Conservation (phyloP, 2,329 filamentous ascomycete species). For the Allantophomopsis cytisporea region DNA sequence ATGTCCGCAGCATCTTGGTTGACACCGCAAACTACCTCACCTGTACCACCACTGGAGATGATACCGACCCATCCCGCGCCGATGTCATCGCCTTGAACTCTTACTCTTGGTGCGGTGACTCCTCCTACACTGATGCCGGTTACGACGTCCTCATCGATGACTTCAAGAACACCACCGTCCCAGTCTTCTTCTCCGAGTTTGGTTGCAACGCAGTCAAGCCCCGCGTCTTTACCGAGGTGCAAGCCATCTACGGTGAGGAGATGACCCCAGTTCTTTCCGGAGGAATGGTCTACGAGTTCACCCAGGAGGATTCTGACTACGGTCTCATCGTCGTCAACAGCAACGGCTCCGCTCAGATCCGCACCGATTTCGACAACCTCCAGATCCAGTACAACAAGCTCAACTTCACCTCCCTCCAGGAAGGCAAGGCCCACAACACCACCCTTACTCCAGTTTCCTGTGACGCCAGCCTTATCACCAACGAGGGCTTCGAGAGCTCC, state of each 20-base stretch:
- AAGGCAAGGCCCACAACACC: constrained; percentile 41
- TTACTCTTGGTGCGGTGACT: constrained; percentile 59
- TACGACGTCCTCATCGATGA: constrained; percentile 50
- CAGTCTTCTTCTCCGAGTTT: constrained; percentile 72
- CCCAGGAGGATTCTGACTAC: constrained; percentile 53
- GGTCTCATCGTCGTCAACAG: constrained; percentile 49
- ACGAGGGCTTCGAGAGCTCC: constrained; percentile 57
- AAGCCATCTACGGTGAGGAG: constrained; percentile 53
- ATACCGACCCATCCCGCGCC: constrained; percentile 45
- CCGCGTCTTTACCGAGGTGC: constrained; percentile 65
- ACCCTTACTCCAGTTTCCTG: constrained; percentile 49
- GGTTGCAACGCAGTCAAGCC: constrained; percentile 65
- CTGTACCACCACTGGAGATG: constrained; percentile 41
- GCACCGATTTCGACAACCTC: constrained; percentile 59
- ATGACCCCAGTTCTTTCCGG: constrained; percentile 61
- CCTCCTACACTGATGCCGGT: constrained; percentile 46
- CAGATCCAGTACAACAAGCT: constrained; percentile 63
- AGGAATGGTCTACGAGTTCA: constrained; percentile 72
- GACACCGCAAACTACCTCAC: constrained; percentile 68
- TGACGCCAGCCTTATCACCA: constrained; percentile 49
- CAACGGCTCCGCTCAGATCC: constrained; percentile 42
- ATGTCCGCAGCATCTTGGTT: constrained; percentile 59
- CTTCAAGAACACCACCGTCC: constrained; percentile 53
- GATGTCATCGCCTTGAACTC: constrained; percentile 72
- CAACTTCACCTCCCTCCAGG: constrained; percentile 54